Conservation (phyloP, 495 filamentous ascomycete species). For the Neurospora sp. region DNA sequence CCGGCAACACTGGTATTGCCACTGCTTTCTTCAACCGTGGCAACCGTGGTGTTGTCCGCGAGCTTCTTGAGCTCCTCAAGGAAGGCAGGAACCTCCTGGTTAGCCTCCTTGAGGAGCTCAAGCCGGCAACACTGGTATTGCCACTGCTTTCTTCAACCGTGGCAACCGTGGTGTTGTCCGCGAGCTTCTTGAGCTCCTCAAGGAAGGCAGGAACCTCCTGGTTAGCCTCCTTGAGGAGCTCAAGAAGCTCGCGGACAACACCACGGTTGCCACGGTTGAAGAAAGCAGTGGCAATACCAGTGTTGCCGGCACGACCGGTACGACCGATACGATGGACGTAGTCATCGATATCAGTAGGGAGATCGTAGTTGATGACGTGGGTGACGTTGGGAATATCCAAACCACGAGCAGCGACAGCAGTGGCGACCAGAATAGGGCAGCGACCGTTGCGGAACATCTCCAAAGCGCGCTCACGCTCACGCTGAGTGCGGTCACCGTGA, state of each 20-base stretch:
- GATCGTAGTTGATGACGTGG: constrained; percentile 98
- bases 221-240: constrained; percentile 94
- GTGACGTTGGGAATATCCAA: constrained; percentile 98
- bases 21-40: too few species aligned
- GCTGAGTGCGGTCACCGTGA: constrained; percentile 95
- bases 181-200: too few species aligned
- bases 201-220: constrained; percentile 91
- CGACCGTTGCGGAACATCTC: constrained; percentile 94
- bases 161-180: too few species aligned
- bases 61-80: too few species aligned
- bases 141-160: too few species aligned
- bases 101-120: too few species aligned
- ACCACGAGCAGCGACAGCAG: constrained; percentile 89
- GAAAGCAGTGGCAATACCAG: constrained; percentile 95
- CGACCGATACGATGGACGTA: constrained; percentile 99
- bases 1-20: too few species aligned
- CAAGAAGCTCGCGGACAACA: constrained; percentile 88
- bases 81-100: too few species aligned
- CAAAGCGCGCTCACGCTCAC: constrained; percentile 94
- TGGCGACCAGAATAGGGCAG: constrained; percentile 93
- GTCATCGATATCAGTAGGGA: constrained; percentile 97
- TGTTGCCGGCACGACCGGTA: constrained; percentile 99
- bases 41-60: too few species aligned
- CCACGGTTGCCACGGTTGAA: constrained; percentile 99
- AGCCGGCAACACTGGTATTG: too few species aligned